Evolutionary conservation across 495 filamentous ascomycete species (phyloP), one percentile per base, ranked within the genome.

Genomic region (Cercophora newfieldiana): DNA sequence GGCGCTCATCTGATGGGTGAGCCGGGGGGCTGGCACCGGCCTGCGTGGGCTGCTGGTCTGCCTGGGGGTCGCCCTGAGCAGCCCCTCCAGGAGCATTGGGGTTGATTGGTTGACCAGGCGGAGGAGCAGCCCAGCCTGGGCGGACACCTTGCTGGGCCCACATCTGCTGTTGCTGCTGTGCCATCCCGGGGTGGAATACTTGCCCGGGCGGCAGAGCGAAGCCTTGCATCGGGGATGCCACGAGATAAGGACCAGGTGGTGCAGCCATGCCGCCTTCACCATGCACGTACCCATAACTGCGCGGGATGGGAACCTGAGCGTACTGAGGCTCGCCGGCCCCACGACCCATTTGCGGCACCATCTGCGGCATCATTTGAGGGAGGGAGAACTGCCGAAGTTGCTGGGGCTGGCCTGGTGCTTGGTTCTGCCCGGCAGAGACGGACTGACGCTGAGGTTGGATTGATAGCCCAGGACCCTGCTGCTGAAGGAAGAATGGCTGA

Each of bases 241-340:
- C 68, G 21, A 74, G 75, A 60, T 79, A 78, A 6, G 75, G 75
- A 18, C 75, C 74, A 21, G 72, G 77, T 3, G 78, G 76, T 10
- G 72, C 68, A 16, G 72, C 76, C 2, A 77, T 44, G 21, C 72
- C 67, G 3, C 80, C 81, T 53, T 83, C 81, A 21, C 74, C 77
- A 59, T 79, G 80, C 21, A 83, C 81, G 49, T 79, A 73, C 2
- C 74, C 68, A 65, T 84, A 84, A 25, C 77, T 77, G 5, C 67
- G 68, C 1, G 81, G 81, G n/a, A 84, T 83, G 14, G 81, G 81
- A 0, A 84, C 81, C 30, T 70, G 69, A 3, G 72, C 77, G 56
- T 84, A 84, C 28, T 78, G 73, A 1, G 74, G 80, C 50, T 83
- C 80, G 16, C 37, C 31, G 66, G 21, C 54, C 61, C 51, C 66